Evolutionary conservation across 352 stramenopile genomes (phyloP), one percentile per base, ranked within the genome.

Genomic region (Globisporangium spiculum): DNA sequence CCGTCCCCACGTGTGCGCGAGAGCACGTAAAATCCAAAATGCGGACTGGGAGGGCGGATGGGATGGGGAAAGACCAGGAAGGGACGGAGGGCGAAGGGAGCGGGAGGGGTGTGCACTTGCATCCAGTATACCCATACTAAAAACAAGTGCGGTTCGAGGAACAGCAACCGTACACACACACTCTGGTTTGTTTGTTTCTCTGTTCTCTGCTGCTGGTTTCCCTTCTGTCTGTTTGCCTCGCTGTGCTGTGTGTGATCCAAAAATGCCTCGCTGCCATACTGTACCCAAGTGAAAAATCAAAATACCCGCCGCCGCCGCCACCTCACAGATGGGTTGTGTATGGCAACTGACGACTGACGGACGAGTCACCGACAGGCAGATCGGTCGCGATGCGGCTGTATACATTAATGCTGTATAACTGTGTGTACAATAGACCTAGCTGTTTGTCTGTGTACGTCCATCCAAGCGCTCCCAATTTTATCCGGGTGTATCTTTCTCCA

Each of bases 21-120:
- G 58, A 59, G 58, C 46, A 44, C 36, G 75, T 72, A 78, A 84
- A 82, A 81, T 83, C 75, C 71, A 80, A 82, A 84, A 66, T 84
- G 77, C 58, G 20, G 44, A 22, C 56, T 60, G 27, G 65, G 22
- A 5, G 46, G 27, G 26, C 12, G 20, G 34, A 30, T 44, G 60
- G 16, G 18, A 30, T 44, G 60, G 16, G 18, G 44, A 38, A 30
- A 60, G 44, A 52, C 44, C 2, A 9, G 44, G 30, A 32, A 32
- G 44, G 44, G 44, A 24, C 44, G 27, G 30, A 20, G 27, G 24
- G 22, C 18, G 48, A 38, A 18, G 56, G n/a, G 36, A 44, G 30
- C 30, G 24, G 55, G 24, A 61, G 55, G 32, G 56, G 56, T 62
- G 41, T 62, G 20, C n/a, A 68, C 54, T 69, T 24, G 38, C 2